phyloP scores from a whole-genome alignment of 2,329 filamentous ascomycete species.

The Botrytis fragariae region DNA sequence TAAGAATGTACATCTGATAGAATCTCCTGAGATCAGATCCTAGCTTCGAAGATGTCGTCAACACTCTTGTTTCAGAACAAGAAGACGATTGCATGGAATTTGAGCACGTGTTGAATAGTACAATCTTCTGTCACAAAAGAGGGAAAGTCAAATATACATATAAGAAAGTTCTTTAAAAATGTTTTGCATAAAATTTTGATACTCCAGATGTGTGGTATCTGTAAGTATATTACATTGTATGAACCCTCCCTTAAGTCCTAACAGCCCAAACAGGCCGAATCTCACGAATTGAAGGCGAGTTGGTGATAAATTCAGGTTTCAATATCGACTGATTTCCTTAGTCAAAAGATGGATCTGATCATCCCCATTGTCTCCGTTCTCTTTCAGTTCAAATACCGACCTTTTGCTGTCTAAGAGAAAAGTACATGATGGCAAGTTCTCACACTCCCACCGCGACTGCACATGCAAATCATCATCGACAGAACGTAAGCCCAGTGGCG shows the following conservation, averaged over 20 bases:
- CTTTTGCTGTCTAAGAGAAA: background rate
- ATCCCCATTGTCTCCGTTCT: background rate
- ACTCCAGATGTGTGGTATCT: background rate
- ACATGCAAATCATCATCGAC: background rate
- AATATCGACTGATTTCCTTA: background rate
- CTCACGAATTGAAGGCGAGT: background rate
- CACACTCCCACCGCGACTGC: background rate
- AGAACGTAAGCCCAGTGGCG: background rate
- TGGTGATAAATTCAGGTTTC: background rate
- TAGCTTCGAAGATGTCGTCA: background rate
- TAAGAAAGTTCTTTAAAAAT: fast-evolving
- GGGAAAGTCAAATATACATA: background rate
- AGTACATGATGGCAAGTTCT: background rate
- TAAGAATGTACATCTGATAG: background rate
- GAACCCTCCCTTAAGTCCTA: background rate
- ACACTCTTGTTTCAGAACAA: background rate
- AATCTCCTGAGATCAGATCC: background rate
- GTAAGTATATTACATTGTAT: background rate
- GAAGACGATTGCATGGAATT: background rate
- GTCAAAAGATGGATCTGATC: background rate
- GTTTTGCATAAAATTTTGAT: background rate
- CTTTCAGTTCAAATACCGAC: background rate
- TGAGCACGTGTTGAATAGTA: background rate
- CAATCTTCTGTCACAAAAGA: background rate
- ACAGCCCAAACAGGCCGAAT: background rate